These are phyloP conservation scores for Geosmithia putterillii DNA, from an alignment of 2,329 filamentous ascomycete species.

Conservation along the genomic window DNA sequence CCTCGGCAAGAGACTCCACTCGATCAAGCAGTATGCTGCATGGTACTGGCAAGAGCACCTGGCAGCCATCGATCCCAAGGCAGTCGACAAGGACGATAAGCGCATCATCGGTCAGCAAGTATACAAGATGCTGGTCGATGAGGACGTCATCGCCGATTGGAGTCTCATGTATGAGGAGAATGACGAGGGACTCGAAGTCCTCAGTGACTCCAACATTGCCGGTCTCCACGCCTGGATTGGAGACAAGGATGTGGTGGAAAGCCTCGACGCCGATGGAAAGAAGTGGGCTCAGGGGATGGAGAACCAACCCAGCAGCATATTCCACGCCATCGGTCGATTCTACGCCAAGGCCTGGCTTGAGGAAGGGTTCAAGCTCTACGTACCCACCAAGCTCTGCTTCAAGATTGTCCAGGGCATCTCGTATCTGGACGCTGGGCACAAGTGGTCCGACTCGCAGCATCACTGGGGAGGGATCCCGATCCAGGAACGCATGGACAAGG, in stretches of 20 bases:
- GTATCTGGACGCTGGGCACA: conserved; percentile 22
- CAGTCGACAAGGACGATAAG: conserved; percentile 15
- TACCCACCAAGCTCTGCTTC: conserved; percentile 27
- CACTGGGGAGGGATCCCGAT: conserved; percentile 23
- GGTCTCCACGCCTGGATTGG: conserved; percentile 21
- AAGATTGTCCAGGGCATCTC: conserved; percentile 28
- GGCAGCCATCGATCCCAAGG: conserved; percentile 16
- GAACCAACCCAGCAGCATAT: conserved; percentile 14
- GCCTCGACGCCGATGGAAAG: conserved; percentile 14
- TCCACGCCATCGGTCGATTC: conserved; percentile 22
- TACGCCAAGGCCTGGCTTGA: conserved; percentile 26
- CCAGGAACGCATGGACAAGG: conserved; percentile 19
- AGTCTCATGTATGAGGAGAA: conserved; percentile 25
- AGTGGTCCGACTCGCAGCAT: conserved; percentile 20
- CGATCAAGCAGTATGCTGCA: conserved; percentile 25
- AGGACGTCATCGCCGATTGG: conserved; percentile 23
- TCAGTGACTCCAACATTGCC: conserved; percentile 24
- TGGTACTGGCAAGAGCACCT: conserved; percentile 33
- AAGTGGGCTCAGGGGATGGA: conserved; percentile 16
- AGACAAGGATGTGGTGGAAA: conserved; percentile 16
- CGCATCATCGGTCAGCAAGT: conserved; percentile 17
- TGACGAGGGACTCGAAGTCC: conserved; percentile 27
- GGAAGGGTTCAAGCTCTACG: conserved; percentile 18
- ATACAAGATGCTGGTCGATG: conserved; percentile 23
- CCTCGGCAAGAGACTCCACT: conserved; percentile 12